Conservation (phyloP, 2,329 filamentous ascomycete genomes). For the Cylindrodendrum hubeiense region DNA sequence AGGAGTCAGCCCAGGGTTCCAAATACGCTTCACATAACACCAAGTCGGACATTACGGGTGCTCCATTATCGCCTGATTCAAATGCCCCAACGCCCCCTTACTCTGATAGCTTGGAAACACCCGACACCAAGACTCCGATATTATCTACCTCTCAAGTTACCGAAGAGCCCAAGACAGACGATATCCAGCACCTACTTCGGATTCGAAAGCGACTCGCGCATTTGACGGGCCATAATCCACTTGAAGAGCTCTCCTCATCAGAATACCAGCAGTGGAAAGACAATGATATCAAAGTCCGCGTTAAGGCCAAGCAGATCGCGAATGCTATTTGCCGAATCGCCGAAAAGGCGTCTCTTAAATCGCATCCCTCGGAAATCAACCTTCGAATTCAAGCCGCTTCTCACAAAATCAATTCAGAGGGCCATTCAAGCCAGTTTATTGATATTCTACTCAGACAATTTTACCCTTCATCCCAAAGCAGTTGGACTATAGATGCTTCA, state of each 20-base stretch:
- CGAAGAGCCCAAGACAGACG: background rate
- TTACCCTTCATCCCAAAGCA: background rate
- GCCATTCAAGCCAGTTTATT: background rate
- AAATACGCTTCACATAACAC: background rate
- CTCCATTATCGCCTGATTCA: background rate
- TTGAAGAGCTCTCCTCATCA: background rate
- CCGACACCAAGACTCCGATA: too few relatives aligned
- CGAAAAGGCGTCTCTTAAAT: background rate
- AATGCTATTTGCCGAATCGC: slow-evolving; percentile 19
- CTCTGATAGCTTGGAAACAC: background rate
- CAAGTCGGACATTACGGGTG: background rate
- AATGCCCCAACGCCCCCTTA: background rate
- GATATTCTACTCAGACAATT: background rate
- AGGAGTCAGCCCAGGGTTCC: background rate
- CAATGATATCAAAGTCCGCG: slow-evolving; percentile 21
- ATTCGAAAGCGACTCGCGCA: slow-evolving; percentile 21
- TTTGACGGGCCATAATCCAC: slow-evolving; percentile 14
- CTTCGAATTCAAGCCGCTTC: background rate
- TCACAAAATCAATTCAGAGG: background rate
- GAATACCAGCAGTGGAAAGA: slow-evolving; percentile 28
- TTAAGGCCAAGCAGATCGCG: slow-evolving; percentile 15
- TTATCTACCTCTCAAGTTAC: too few relatives aligned
- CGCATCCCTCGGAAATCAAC: background rate
- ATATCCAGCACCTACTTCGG: background rate
- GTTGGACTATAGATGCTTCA: slow-evolving; percentile 29